Conservation (phyloP, 2,329 filamentous ascomycete species). For the Aspergillus versicolor region DNA sequence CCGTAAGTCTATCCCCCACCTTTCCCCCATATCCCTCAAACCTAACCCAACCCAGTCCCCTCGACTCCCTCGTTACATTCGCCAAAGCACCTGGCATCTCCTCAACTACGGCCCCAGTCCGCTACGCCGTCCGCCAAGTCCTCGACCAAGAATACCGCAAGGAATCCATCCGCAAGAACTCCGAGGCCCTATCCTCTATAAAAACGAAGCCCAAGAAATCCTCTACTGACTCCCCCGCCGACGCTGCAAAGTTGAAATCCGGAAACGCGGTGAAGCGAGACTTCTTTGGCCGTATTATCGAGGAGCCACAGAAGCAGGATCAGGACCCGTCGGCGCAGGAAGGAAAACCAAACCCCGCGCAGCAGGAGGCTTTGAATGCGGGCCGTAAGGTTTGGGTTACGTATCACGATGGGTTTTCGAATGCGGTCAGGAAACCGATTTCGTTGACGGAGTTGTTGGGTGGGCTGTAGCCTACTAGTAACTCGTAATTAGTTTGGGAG, state of each 20-base stretch:
- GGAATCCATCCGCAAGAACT: slow-evolving; percentile 66
- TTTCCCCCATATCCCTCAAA: not conserved
- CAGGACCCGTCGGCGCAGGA: slow-evolving; percentile 33
- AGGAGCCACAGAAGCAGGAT: slow-evolving; percentile 32
- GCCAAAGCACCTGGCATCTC: slow-evolving; percentile 39
- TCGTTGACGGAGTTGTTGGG: slow-evolving; percentile 74
- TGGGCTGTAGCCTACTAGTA: slow-evolving; percentile 28
- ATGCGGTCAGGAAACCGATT: slow-evolving; percentile 87
- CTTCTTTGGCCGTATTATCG: slow-evolving; percentile 80
- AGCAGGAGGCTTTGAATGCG: slow-evolving; percentile 34
- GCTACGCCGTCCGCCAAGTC: slow-evolving; percentile 92
- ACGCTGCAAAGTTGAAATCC: slow-evolving; percentile 29
- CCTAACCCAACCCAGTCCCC: slow-evolving; percentile 43
- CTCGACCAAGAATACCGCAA: slow-evolving; percentile 86
- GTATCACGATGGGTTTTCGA: slow-evolving; percentile 86
- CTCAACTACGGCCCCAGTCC: slow-evolving; percentile 65
- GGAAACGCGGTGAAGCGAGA: slow-evolving; percentile 63
- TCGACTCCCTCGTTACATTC: slow-evolving; percentile 78
- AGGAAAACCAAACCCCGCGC: slow-evolving; percentile 27
- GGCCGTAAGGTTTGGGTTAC: slow-evolving; percentile 77
- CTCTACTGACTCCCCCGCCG: slow-evolving; percentile 15
- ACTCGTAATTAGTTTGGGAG: not conserved
- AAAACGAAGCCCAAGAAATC: slow-evolving; percentile 22
- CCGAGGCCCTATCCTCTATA: slow-evolving; percentile 49
- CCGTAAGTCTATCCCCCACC: slow-evolving; percentile 62